phyloP scores from a whole-genome alignment of 169 alveolate species.

The Neospora caninum region DNA sequence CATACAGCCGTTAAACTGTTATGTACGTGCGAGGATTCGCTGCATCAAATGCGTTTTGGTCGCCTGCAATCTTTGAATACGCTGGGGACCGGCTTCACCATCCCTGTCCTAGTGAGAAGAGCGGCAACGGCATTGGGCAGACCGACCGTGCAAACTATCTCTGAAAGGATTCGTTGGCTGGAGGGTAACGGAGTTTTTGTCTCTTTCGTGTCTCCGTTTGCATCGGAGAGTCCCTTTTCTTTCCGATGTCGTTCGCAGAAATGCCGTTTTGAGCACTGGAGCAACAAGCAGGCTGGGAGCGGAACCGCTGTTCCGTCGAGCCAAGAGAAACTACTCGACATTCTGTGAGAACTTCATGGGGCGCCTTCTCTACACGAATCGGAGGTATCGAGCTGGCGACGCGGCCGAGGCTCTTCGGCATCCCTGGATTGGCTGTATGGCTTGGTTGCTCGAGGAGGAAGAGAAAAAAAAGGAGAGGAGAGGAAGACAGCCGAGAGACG shows the following conservation, averaged over 20 bases:
- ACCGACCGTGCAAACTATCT: too few relatives aligned
- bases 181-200: too few relatives aligned
- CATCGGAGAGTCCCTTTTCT: too few relatives aligned
- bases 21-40: too few relatives aligned
- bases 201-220: too few relatives aligned
- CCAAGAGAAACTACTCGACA: neutral
- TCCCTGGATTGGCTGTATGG: constrained; percentile 16
- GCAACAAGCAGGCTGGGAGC: neutral
- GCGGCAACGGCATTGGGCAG: too few relatives aligned
- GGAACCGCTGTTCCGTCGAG: neutral
- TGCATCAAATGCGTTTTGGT: too few relatives aligned
- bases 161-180: too few relatives aligned
- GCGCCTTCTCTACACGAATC: neutral
- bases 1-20: too few relatives aligned
- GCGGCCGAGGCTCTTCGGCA: constrained; percentile 31
- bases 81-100: too few relatives aligned
- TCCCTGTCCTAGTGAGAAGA: too few relatives aligned
- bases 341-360: constrained; percentile 41
- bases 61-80: too few relatives aligned
- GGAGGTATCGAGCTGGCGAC: neutral
- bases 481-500: neutral
- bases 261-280: neutral
- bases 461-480: neutral
- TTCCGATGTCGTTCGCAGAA: neutral
- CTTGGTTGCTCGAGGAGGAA: neutral